These are phyloP conservation scores for Scalesia atractyloides DNA, from an alignment of 129 eudicot genomes.

Conservation along the genomic window DNA sequence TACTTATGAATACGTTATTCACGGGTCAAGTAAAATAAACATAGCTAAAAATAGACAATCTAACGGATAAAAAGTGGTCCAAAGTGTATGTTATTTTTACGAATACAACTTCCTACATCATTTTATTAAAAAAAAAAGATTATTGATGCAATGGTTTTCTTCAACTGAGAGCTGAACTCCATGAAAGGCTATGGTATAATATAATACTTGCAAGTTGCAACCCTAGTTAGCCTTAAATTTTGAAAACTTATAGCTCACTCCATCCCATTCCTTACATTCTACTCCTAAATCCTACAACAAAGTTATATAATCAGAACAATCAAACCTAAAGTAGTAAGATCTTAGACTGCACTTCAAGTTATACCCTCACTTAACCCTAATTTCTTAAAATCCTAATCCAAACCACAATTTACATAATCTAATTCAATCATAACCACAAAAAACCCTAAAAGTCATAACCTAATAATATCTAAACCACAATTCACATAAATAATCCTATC, in stretches of 20 bases:
- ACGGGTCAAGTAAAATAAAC: too few relatives aligned
- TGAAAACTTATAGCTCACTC: constrained; percentile 1
- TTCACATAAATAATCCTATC: not conserved
- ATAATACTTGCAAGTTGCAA: constrained; percentile 15
- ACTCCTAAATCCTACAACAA: constrained; percentile 24
- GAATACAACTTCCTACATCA: not conserved
- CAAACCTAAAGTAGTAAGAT: not conserved
- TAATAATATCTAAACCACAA: too few relatives aligned
- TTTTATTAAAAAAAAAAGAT: not conserved
- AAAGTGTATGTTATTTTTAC: not conserved
- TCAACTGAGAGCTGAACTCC: constrained; percentile 1
- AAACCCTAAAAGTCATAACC: too few relatives aligned
- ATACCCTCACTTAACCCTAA: constrained; percentile 7
- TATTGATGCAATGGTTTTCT: not conserved
- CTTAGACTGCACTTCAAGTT: constrained; percentile 23
- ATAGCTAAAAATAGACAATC: too few relatives aligned
- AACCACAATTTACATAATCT: too few relatives aligned
- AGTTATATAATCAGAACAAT: constrained; percentile 5
- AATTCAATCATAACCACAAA: too few relatives aligned
- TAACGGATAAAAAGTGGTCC: not conserved
- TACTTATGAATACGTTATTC: not conserved
- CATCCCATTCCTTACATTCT: constrained; percentile 16
- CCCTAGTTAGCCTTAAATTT: constrained; percentile 4
- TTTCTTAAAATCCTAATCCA: constrained; percentile 13
- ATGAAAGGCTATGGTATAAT: not conserved